Base-by-base conservation (phyloP, 73 alveolate genomes). In the Paramecium octaurelia region DNA sequence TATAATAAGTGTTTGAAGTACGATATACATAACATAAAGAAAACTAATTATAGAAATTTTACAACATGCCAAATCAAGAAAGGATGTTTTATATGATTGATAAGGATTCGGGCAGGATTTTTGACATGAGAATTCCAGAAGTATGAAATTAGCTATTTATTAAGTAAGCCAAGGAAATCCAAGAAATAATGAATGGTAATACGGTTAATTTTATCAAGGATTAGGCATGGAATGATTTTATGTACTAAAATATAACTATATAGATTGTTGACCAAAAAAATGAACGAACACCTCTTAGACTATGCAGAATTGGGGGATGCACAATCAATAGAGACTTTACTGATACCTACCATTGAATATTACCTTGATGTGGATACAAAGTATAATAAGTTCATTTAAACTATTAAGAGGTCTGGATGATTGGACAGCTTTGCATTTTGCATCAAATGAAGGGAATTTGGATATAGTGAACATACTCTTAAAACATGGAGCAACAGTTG, bases 391-490 rank as follows among this genome's bases (percentile, higher is more conserved):
- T 35, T 83, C 14, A 16, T 34, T 97, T 21, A 97, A 95, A 54
- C 1, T 16, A 93, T 86, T 83, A 58, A 97, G 97, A 94, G 96
- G 98, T 86, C 97, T 96, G 76, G 99, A 96, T 92, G 99, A 98
- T 24, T 97, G 99, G 99, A 96, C 97, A 44, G 95, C 98, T 3
- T 90, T 98, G 4, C 99, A 97, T 93, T 80, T 86, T 46, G 99
- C 99, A 21, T 96, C 98, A 23, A 96, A 95, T 93, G 99, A 97
- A 86, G 99, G 99, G 40, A 92, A 95, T 96, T 89, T 92, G 2
- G 93, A 96, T 58, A 95, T 96, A n/a, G 94, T 96, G 0, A 86
- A 96, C 46, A 85, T 94, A 18, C 92, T 96, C 38, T 36, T 96
- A 34, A 75, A 94, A 73, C 69, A 96, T 11, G 96, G 95, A 88